These are phyloP conservation scores for Prunus campanulata DNA, from an alignment of 306 rosid species.

Conservation along the genomic window DNA sequence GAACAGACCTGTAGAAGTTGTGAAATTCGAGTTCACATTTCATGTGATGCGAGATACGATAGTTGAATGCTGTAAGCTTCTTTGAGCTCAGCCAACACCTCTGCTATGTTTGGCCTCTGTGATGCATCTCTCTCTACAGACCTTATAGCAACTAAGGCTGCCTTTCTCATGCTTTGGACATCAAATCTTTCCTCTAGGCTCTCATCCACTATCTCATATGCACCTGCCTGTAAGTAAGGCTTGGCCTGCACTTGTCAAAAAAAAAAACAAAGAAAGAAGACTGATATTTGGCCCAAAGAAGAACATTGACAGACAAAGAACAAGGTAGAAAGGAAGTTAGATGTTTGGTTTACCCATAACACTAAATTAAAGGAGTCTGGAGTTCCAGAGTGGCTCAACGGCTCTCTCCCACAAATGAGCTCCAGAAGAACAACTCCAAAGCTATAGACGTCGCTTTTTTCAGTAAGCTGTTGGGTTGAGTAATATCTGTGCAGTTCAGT, in stretches of 20 bases:
- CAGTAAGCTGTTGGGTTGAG: slow-evolving; percentile 81
- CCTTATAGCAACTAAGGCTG: slow-evolving; percentile 60
- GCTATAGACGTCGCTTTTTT: slow-evolving; percentile 92
- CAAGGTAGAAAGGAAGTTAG: background rate
- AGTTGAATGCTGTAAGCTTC: slow-evolving; percentile 74
- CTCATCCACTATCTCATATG: slow-evolving; percentile 77
- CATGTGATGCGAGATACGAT: slow-evolving; percentile 51
- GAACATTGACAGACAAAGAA: background rate
- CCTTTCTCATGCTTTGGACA: slow-evolving; percentile 69
- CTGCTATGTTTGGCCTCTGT: slow-evolving; percentile 73
- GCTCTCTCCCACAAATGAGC: slow-evolving; percentile 95
- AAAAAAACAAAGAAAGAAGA: background rate
- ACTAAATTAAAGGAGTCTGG: slow-evolving; percentile 96
- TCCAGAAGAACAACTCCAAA: slow-evolving; percentile 91
- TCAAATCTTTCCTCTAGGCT: slow-evolving; percentile 58
- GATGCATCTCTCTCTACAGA: slow-evolving; percentile 89
- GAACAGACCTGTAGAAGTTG: background rate
- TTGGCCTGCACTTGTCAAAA: slow-evolving; percentile 60
- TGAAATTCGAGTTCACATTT: slow-evolving; percentile 25
- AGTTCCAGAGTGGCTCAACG: slow-evolving; percentile 72
- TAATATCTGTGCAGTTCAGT: slow-evolving; percentile 53
- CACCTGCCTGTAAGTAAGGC: slow-evolving; percentile 93
- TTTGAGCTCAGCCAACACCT: slow-evolving; percentile 69
- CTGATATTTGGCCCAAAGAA: background rate
- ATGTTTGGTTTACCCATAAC: slow-evolving; percentile 62